These are phyloP conservation scores for Pisolithus albus DNA, from an alignment of 768 basidiomycete species.

Conservation along the genomic window DNA sequence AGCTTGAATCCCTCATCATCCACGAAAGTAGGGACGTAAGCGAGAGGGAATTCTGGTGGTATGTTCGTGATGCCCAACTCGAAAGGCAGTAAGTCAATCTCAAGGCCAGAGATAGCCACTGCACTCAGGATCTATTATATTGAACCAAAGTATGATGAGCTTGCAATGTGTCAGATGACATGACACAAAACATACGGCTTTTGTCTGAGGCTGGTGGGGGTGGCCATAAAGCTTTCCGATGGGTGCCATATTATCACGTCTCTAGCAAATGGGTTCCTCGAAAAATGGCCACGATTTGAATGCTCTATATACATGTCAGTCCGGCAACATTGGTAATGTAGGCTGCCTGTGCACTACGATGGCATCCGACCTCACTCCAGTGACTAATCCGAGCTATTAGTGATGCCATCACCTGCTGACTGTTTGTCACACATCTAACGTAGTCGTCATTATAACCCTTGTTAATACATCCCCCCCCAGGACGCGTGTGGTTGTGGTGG, in stretches of 20 bases:
- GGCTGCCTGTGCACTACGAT: no score
- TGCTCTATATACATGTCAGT: no score
- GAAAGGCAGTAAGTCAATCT: slow-evolving; percentile 3
- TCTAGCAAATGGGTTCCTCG: no score
- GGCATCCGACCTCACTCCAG: no score
- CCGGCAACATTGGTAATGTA: no score
- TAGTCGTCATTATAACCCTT: no score
- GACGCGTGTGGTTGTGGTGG: no score
- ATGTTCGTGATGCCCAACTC: slow-evolving; percentile 6
- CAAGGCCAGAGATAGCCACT: slow-evolving; percentile 13
- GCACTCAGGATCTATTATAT: slow-evolving; percentile 14
- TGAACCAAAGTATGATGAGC: background rate
- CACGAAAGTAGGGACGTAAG: slow-evolving; percentile 18
- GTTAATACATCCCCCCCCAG: no score
- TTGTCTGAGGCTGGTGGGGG: slow-evolving; percentile 10
- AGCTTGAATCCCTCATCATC: slow-evolving; percentile 12
- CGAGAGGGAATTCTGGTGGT: slow-evolving; percentile 12
- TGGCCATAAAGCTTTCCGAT: slow-evolving; percentile 13
- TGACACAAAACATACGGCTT: slow-evolving; percentile 5
- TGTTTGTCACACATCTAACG: no score
- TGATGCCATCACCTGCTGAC: no score
- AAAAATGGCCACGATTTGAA: no score
- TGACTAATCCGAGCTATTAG: no score
- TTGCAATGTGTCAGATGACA: background rate
- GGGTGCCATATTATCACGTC: slow-evolving; percentile 9